These are phyloP conservation scores for Periglandula ipomoeae DNA, from an alignment of 2,329 filamentous ascomycete genomes.

Conservation along the genomic window DNA sequence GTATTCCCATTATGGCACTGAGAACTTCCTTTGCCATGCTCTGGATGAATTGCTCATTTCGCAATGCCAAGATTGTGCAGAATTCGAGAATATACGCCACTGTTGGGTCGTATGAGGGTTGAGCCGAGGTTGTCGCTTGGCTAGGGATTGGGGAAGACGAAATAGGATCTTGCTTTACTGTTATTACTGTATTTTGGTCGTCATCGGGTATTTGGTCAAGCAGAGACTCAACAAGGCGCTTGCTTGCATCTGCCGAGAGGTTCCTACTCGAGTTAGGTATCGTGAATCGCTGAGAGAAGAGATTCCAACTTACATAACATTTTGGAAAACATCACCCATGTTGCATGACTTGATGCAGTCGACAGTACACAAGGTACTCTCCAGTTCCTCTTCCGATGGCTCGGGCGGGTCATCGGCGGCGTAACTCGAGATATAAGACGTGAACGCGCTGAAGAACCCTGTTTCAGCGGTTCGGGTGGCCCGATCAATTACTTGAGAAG, in stretches of 20 bases:
- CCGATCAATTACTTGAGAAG: slow-evolving; percentile 87
- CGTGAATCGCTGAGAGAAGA: background rate
- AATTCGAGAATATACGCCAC: slow-evolving; percentile 88
- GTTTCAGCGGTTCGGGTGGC: slow-evolving; percentile 68
- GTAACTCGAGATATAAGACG: slow-evolving; percentile 97
- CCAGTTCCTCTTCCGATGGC: slow-evolving; percentile 92
- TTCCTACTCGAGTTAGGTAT: slow-evolving; percentile 19
- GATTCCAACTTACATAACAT: slow-evolving; percentile 58
- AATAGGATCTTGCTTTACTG: slow-evolving; percentile 78
- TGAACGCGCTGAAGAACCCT: slow-evolving; percentile 87
- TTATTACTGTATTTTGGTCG: slow-evolving; percentile 65
- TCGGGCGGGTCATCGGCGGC: slow-evolving; percentile 96
- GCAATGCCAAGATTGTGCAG: slow-evolving; percentile 70
- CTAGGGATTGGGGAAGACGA: slow-evolving; percentile 52
- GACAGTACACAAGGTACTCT: slow-evolving; percentile 88
- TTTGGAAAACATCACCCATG: slow-evolving; percentile 71
- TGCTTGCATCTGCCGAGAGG: slow-evolving; percentile 24
- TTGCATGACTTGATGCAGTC: slow-evolving; percentile 90
- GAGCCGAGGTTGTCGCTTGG: slow-evolving; percentile 17
- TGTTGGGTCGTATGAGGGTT: slow-evolving; percentile 70
- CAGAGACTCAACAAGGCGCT: slow-evolving; percentile 53
- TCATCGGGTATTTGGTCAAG: slow-evolving; percentile 83
- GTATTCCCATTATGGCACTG: slow-evolving; percentile 68
- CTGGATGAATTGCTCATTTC: slow-evolving; percentile 64
- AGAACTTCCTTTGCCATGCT: slow-evolving; percentile 71